Evolutionary conservation across 495 filamentous ascomycete genomes (phyloP), one percentile per base, ranked within the genome.

Genomic region (Thozetella sp.): DNA sequence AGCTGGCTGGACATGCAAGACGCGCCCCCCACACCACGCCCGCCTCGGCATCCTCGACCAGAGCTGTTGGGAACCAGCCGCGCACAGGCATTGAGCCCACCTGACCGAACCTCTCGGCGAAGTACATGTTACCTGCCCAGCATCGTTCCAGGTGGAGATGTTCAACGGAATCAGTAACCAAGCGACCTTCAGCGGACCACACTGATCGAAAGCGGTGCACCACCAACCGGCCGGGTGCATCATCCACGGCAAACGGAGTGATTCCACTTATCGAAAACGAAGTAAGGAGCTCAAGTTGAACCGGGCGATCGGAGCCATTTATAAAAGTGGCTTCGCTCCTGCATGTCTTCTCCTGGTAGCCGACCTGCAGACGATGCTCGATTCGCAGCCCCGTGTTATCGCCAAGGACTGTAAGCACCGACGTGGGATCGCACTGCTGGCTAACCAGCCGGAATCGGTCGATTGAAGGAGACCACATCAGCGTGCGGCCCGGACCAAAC

Each of bases 41-140:
- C 25, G 27, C 53, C 19, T 55, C 53, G 17, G 27, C 37, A 30
- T 55, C 53, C 27, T 55, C 53, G 53, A 55, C 53, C 2, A 55
- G 27, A 15, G 27, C 53, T 10, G 53, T 55, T 22, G 53, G 53
- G 53, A 55, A 55, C 53, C 53, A 55, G n/a, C 53, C 53, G 17
- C 53, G 53, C 53, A 55, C 53, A 6, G 53, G 53, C 53, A 55
- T 55, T 6, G 53, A 55, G 10, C 53, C 53, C n/a, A 55, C 53
- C 27, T 55, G 53, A 2, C 53, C 53, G 53, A 55, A 55, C 13
- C 53, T 25, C 53, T 55, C 53, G 25, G 53, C 15, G 25, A 55
- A 55, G 53, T 55, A 34, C 53, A 55, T 55, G n/a, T 40, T 40
- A 10, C 53, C 53, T 0, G 53, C 53, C 53, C 53, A 55, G 25